A percentile compares a stretch with the other conserved stretches of the same genome.
Conservation (phyloP, 2,329 filamentous ascomycete genomes). For the Lizonia empirigonia region DNA sequence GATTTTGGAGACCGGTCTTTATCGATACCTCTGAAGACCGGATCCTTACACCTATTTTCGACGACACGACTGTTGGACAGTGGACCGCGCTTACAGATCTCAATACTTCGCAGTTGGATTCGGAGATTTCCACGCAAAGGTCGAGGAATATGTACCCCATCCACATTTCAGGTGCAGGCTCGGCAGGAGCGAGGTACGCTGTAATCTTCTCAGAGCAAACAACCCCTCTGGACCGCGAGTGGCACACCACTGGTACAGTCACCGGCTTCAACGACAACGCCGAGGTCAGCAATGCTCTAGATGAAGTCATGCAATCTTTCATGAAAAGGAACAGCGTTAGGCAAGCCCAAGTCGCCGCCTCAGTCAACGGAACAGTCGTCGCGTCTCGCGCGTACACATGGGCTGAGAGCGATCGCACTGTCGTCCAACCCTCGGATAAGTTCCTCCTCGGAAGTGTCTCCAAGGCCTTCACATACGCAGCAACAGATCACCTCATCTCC, state of each 20-base stretch:
- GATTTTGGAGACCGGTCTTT: conserved; percentile 28
- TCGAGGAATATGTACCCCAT: conserved; percentile 20
- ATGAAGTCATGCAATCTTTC: conserved; percentile 24
- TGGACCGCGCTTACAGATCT: conserved; percentile 25
- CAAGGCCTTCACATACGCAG: conserved; percentile 31
- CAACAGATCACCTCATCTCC: conserved; percentile 20
- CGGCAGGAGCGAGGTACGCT: conserved; percentile 15
- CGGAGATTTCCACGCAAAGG: conserved; percentile 19
- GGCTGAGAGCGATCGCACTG: conserved; percentile 28
- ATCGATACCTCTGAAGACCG: conserved; percentile 24
- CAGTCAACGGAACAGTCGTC: conserved; percentile 24
- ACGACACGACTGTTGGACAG: conserved; percentile 28
- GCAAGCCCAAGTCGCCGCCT: conserved; percentile 31
- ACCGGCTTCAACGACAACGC: conserved; percentile 29
- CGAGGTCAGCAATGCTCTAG: conserved; percentile 13
- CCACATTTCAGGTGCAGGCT: conserved; percentile 22
- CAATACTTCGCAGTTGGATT: conserved; percentile 16
- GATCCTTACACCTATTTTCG: conserved; percentile 24
- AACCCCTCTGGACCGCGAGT: conserved; percentile 22
- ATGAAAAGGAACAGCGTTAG: conserved; percentile 28
- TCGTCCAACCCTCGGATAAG: conserved; percentile 24
- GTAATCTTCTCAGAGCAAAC: conserved; percentile 28
- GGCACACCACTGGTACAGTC: conserved; percentile 23
- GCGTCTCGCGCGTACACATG: conserved; percentile 28
- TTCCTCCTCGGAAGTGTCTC: conserved; percentile 33